Percentiles rank a stretch among this genome's conserved stretches.
phyloP scores from a whole-genome alignment of 192 early-diverging fungal genomes.

The Entomortierella beljakovae region DNA sequence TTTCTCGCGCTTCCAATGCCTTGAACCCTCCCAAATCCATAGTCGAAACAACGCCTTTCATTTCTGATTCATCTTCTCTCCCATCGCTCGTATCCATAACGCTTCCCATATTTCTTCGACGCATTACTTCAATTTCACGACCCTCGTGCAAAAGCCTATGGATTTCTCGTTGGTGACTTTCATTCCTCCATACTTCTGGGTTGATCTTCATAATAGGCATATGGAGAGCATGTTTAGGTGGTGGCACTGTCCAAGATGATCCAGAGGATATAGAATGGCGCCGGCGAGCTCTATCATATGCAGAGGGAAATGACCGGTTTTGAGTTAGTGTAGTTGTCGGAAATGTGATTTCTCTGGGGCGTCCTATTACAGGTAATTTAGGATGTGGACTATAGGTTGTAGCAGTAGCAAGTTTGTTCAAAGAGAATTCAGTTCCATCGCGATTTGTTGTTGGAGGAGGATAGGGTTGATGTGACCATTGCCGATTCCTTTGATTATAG shows the following conservation, averaged over 20 bases:
- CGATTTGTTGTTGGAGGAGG: background rate
- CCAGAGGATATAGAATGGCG: conserved; percentile 25
- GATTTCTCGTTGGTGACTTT: conserved; percentile 42
- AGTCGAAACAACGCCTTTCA: conserved; percentile 17
- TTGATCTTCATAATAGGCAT: conserved; percentile 47
- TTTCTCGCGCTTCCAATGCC: conserved; percentile 26
- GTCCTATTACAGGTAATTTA: background rate
- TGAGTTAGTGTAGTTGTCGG: background rate
- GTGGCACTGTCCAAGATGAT: conserved; percentile 13
- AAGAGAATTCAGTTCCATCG: background rate
- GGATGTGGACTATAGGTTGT: background rate
- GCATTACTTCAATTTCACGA: conserved; percentile 30
- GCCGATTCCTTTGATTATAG: conserved; percentile 3
- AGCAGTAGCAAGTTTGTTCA: background rate
- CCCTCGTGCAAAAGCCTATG: conserved; percentile 33
- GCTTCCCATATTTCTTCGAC: conserved; percentile 14
- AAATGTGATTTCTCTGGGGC: no score
- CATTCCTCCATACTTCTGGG: conserved; percentile 35
- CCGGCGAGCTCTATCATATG: background rate
- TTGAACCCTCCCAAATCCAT: conserved; percentile 33
- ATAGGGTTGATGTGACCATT: background rate
- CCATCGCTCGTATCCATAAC: conserved; percentile 43
- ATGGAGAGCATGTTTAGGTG: conserved; percentile 38
- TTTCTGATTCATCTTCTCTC: conserved; percentile 6
- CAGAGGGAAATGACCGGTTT: background rate